Evolutionary conservation across 169 alveolate genomes (phyloP), one percentile per base, ranked within the genome.

Genomic region (Eimeria necatrix): DNA sequence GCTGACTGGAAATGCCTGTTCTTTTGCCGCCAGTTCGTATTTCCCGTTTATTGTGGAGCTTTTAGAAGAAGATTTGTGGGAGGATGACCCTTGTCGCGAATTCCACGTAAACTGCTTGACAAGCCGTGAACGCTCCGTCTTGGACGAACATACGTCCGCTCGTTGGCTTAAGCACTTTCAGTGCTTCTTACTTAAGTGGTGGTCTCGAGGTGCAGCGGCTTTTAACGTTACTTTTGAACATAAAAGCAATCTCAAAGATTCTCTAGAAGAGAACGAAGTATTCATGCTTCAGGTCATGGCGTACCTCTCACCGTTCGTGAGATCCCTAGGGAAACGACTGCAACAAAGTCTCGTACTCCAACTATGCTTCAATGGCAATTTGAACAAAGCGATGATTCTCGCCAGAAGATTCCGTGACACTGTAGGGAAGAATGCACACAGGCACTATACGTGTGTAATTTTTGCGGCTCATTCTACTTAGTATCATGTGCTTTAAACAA

Each of bases 41-140:
- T 84, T 84, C 59, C 91, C 91, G 3, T 59, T 84, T 59, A 49
- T 84, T 26, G 3, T 59, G 91, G 91, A 59, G 91, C 91, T 84
- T 59, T 56, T 84, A 14, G 91, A 32, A 5, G 91, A 84, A 3
- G 91, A 84, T 53, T 59, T 84, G 24, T 84, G 91, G 91, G 78
- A 56, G 41, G 76, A 84, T 10, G 53, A 53, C 49, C 51, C 71
- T 4, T 51, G 22, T 46, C 46, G 71, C 16, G 89, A 80, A 7
- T n/a, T 60, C 73, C 49, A 52, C 70, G 53, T 68, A 24, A 24
- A 61, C 53, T 49, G 9, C 53, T 46, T 48, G 89, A 12, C 53
- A 48, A 32, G 9, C 71, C 26, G 8, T 20, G 73, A 41, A 0
- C 14, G 71, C 89, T 49, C n/a, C 24, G 32, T 20, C 3, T 53